phyloP scores from a whole-genome alignment of 106 monocot species.

The Allium sativum region DNA sequence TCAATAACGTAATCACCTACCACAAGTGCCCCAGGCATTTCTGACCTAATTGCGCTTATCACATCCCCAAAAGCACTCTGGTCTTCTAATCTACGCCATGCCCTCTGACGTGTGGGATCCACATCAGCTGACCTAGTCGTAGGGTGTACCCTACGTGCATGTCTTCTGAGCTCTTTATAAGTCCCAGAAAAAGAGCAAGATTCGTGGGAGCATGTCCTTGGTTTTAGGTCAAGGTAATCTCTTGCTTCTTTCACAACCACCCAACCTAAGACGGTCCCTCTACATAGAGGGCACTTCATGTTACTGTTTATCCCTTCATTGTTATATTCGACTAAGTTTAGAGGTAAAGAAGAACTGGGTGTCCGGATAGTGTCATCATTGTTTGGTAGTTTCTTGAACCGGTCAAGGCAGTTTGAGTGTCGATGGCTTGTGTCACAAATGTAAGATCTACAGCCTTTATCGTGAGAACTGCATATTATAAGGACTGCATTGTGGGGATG shows the following conservation, averaged over 20 bases:
- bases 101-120: constrained; percentile 53
- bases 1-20: constrained; percentile 86
- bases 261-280: constrained; percentile 59
- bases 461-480: constrained; percentile 56
- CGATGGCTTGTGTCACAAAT: constrained; percentile 86
- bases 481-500: constrained; percentile 91
- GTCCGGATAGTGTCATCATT: too few relatives aligned
- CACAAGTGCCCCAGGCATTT: constrained; percentile 74
- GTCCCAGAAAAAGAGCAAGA: constrained; percentile 67
- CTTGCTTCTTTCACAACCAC: constrained; percentile 62
- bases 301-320: neutral
- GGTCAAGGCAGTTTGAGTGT: constrained; percentile 83
- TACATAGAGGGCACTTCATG: constrained; percentile 80
- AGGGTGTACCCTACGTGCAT: constrained; percentile 63
- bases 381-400: constrained; percentile 34
- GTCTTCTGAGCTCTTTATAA: constrained; percentile 63
- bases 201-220: constrained; percentile 64
- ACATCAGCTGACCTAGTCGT: constrained; percentile 56
- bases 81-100: constrained; percentile 64
- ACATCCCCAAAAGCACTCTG: constrained; percentile 72
- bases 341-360: too few relatives aligned
- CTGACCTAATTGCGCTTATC: constrained; percentile 67
- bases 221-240: constrained; percentile 60
- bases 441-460: constrained; percentile 77
- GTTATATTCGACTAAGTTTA: too few relatives aligned